These are phyloP conservation scores for Aurantiochytrium sp. DNA, from an alignment of 108 stramenopile genomes.

Conservation along the genomic window DNA sequence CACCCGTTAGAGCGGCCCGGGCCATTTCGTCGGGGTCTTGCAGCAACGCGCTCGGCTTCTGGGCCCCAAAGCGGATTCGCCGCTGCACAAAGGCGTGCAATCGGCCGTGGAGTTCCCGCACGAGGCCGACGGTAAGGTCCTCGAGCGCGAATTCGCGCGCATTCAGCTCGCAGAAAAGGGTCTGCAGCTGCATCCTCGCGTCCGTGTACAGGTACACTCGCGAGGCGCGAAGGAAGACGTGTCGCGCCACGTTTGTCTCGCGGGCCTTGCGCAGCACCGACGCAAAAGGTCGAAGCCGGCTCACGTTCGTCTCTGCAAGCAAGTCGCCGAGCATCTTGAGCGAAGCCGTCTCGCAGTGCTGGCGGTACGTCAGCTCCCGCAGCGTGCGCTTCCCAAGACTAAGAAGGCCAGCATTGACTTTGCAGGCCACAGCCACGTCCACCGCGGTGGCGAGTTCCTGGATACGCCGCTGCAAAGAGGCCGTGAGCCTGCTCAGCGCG, in stretches of 20 bases:
- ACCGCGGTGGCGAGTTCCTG: not conserved
- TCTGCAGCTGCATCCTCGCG: not conserved
- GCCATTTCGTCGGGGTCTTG: not conserved
- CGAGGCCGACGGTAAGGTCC: not conserved
- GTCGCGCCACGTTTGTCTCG: not conserved
- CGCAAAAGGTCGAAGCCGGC: not conserved
- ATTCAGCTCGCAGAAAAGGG: not conserved
- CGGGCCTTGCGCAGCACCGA: not conserved
- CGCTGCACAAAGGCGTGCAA: not conserved
- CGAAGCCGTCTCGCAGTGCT: not conserved
- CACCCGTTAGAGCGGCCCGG: not conserved
- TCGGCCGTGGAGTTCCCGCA: not conserved
- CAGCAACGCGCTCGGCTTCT: not conserved
- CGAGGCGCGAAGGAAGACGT: not conserved
- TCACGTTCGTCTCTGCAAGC: not conserved
- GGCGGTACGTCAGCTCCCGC: not conserved
- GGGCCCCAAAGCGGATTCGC: not conserved
- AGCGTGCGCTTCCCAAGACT: not conserved
- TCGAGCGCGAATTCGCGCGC: not conserved
- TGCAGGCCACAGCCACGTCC: not conserved
- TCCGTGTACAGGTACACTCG: not conserved
- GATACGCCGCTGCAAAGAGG: not conserved
- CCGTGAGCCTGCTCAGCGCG: not conserved
- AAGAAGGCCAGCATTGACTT: not conserved
- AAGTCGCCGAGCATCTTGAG: not conserved